phyloP scores from a whole-genome alignment of 2,329 filamentous ascomycete species.

The Hortaea sp. region DNA sequence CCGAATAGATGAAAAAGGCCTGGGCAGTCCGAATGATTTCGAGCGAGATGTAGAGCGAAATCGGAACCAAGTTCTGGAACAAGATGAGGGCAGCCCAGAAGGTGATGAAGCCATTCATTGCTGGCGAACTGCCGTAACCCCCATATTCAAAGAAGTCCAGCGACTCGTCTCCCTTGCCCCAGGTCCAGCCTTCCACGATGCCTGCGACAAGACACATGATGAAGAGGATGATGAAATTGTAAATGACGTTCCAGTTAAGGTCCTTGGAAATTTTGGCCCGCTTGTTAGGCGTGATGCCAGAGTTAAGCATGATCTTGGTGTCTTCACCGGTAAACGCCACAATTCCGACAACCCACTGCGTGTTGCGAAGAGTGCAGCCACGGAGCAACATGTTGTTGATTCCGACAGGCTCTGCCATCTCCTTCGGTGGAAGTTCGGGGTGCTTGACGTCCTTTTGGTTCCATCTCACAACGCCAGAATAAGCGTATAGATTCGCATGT shows the following conservation, averaged over 20 bases:
- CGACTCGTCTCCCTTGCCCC: slow-evolving; percentile 65
- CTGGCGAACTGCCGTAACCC: slow-evolving; percentile 55
- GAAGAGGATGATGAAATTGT: slow-evolving; percentile 87
- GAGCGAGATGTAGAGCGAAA: slow-evolving; percentile 92
- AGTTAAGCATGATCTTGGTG: slow-evolving; percentile 99
- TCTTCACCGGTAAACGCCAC: slow-evolving; percentile 92
- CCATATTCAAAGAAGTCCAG: slow-evolving; percentile 76
- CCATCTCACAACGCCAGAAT: slow-evolving; percentile 85
- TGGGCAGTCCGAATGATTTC: slow-evolving; percentile 91
- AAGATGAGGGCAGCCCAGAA: slow-evolving; percentile 93
- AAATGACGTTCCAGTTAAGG: slow-evolving; percentile 93
- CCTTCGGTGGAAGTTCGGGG: slow-evolving; percentile 50
- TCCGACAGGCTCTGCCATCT: slow-evolving; percentile 84
- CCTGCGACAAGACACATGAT: slow-evolving; percentile 80
- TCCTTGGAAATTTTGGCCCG: slow-evolving; percentile 82
- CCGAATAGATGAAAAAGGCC: slow-evolving; percentile 95
- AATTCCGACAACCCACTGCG: slow-evolving; percentile 87
- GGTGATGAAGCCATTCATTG: slow-evolving; percentile 83
- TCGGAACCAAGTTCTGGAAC: slow-evolving; percentile 97
- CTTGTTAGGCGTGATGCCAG: slow-evolving; percentile 89
- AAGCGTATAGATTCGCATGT: slow-evolving; percentile 90
- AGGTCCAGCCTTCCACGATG: slow-evolving; percentile 74
- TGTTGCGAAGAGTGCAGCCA: slow-evolving; percentile 89
- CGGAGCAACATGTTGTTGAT: slow-evolving; percentile 94
- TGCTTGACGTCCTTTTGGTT: slow-evolving; percentile 58